Base-by-base conservation (phyloP, 257 asterid species). In the Solanum gandarillasii region DNA sequence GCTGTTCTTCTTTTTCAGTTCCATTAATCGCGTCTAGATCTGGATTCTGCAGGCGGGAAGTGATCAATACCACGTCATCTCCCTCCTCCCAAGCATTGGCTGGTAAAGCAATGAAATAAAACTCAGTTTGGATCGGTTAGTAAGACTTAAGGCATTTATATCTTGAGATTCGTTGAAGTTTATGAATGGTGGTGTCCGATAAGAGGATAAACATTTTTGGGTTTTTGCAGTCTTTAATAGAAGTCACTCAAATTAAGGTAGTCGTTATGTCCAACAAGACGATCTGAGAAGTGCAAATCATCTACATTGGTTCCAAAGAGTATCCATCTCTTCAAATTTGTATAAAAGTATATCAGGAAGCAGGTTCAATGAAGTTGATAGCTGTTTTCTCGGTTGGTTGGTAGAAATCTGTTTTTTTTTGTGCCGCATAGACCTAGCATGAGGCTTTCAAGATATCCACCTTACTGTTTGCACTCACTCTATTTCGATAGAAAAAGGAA, bases 11-110 rank as follows among this genome's bases (percentile, higher is more conserved):
- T 86, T 93, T 92, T 67, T 91, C 90, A 23, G 88, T 29, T 68
- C 98, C 96, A 87, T 91, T 93, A 87, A 94, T 90, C 93, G 91
- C 79, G 88, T 95, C 99, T 72, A 97, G 95, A 88, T 95, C 98
- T 32, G 92, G 94, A 86, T 94, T 94, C 86, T 95, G 91, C 79
- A 95, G 92, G 75, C 99, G 98, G 91, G 98, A 95, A 83, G 98
- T 94, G 88, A 95, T 92, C 70, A 97, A 95, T 89, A 97, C 98
- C 87, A 97, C 95, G 81, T 95, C 99, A 83, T 95, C 98, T 41
- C 98, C 99, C 90, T 97, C 99, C 92, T 97, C 99, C 99, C 99
- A 97, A 88, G 99, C 99, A 90, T 97, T 97, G 86, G 99, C 98
- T 97, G 93, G 86, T 78, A 78, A 89, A 83, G 48, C 36, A 83